Evolutionary conservation across 768 basidiomycete genomes (phyloP), one percentile per base, ranked within the genome.

Genomic region (Dictyophora rubrovolvata): DNA sequence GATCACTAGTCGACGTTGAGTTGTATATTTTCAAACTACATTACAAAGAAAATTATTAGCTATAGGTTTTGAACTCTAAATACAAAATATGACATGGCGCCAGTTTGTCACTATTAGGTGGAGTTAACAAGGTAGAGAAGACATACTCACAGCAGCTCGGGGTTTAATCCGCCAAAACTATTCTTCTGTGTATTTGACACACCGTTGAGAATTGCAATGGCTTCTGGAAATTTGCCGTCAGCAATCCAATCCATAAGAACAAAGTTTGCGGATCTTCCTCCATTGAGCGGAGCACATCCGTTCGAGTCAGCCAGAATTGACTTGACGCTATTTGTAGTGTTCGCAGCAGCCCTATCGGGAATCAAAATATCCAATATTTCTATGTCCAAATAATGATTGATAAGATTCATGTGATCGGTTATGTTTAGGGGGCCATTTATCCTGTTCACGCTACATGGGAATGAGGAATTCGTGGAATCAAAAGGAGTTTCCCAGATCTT

Each of bases 401-500:
- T 80, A 69, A 82, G 69, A 65, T 81, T 80, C 65, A 77, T 77
- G 63, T 84, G 81, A 57, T 81, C 79, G 28, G 67, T 68, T 0
- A 72, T 73, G 5, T 74, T 63, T 18, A 82, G 71, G 6, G 80
- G 77, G 0, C 81, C 80, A 17, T 62, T 63, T 28, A 74, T 80
- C 34, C 81, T 76, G 61, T 82, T 73, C 20, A 82, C 75, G 18
- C 67, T 72, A 66, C 82, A 84, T 0, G 81, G 79, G 68, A 82
- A 83, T 11, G 64, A 71, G 9, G 73, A 42, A 62, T 83, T 70
- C 7, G 79, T 81, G 7, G 74, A 71, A 46, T 71, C 73, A 67
- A 79, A 83, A 0, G 79, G 81, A 21, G 77, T 77, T 67, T 82
- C 81, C 81, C 82, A 83, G 21, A 83, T 73, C 79, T 78, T 28